Evolutionary conservation across 129 eudicot genomes (phyloP).

Genomic region (Heracleum sosnowskyi): DNA sequence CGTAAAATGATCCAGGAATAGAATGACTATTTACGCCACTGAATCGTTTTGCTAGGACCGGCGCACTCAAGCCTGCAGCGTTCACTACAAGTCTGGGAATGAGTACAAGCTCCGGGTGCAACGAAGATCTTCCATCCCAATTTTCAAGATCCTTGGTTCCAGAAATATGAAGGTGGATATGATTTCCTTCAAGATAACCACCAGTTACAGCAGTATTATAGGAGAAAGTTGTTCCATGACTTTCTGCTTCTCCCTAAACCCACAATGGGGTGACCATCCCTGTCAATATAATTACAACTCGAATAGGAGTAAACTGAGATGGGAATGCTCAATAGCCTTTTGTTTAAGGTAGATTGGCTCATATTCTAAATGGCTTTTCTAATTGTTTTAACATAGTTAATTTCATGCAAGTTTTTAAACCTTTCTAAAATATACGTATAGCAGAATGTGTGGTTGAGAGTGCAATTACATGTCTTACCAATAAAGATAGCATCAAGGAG

Average conservation of each 20-base stretch:
- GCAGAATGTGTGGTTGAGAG: background rate
- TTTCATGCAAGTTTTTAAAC: background rate
- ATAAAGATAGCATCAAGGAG: constrained; percentile 64
- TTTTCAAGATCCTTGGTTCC: constrained; percentile 40
- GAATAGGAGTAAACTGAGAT: constrained; percentile 12
- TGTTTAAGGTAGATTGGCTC: background rate
- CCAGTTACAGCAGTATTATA: constrained; percentile 70
- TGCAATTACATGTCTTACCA: constrained; percentile 33
- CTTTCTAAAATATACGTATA: background rate
- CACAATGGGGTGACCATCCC: constrained; percentile 44
- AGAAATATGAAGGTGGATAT: constrained; percentile 49
- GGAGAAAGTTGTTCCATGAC: constrained; percentile 57
- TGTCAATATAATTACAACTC: constrained; percentile 49
- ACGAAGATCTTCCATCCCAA: constrained; percentile 28
- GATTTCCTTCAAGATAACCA: constrained; percentile 44
- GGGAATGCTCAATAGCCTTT: background rate
- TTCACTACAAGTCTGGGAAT: constrained; percentile 70
- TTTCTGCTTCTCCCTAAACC: constrained; percentile 96
- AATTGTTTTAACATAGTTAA: background rate
- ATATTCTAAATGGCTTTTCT: background rate
- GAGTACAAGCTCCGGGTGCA: constrained; percentile 55
- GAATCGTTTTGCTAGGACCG: constrained; percentile 56
- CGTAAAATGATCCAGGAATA: constrained; percentile 52
- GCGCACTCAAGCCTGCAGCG: constrained; percentile 75
- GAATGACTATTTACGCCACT: constrained; percentile 28